phyloP scores from a whole-genome alignment of 2,329 filamentous ascomycete species.

The Sporothrix dimorphospora region DNA sequence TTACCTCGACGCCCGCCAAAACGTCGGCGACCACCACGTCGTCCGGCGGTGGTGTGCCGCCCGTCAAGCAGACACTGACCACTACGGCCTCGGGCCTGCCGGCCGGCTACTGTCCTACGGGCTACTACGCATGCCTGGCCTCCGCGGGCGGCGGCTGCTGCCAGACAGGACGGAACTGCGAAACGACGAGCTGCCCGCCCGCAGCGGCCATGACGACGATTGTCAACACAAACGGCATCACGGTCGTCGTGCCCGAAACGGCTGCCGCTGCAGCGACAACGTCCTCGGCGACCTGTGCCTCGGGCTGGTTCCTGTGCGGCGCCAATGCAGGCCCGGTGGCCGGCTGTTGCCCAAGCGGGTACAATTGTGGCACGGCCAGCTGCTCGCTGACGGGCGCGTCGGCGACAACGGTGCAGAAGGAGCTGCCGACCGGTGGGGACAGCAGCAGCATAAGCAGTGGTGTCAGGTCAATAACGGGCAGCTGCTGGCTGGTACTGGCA shows the following conservation, averaged over 20 bases:
- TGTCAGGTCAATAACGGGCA: background rate
- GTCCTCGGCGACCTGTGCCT: constrained; percentile 63
- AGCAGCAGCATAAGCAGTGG: constrained; percentile 9
- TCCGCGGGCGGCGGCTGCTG: constrained; percentile 85
- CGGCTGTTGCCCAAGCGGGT: constrained; percentile 84
- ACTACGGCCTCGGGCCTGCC: constrained; percentile 44
- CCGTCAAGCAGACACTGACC: constrained; percentile 52
- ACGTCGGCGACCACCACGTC: constrained; percentile 43
- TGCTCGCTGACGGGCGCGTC: constrained; percentile 63
- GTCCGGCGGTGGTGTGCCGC: constrained; percentile 47
- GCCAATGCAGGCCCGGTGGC: constrained; percentile 62
- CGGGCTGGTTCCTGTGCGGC: constrained; percentile 77
- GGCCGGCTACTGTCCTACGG: constrained; percentile 71
- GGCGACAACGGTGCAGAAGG: constrained; percentile 61
- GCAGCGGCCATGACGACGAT: constrained; percentile 65
- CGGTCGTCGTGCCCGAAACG: constrained; percentile 65
- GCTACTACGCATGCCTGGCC: constrained; percentile 89
- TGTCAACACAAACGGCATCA: constrained; percentile 61
- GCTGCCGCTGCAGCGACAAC: constrained; percentile 45
- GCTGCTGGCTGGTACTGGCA: background rate
- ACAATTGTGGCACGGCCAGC: constrained; percentile 70
- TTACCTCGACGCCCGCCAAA: constrained; percentile 43
- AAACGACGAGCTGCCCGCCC: constrained; percentile 75
- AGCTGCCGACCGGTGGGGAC: constrained; percentile 43
- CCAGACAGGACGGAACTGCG: constrained; percentile 82